A percentile compares a stretch with the other conserved stretches of the same genome.
Evolutionary conservation across 768 basidiomycete species (phyloP).

Genomic region (Trichaptum fuscoviolaceum): DNA sequence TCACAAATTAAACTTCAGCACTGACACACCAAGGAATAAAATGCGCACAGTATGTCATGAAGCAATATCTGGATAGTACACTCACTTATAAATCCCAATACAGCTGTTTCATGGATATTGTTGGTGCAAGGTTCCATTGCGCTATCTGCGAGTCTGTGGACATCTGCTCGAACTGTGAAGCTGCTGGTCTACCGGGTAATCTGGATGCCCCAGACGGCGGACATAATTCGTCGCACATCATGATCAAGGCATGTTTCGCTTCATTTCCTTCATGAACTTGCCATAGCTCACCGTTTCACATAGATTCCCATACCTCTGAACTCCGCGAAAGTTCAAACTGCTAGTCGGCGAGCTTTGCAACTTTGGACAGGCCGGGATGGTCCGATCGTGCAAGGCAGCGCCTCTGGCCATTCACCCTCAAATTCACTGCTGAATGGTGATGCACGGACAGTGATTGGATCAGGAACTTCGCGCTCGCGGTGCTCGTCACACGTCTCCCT

Average conservation of each 20-base stretch:
- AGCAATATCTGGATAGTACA: background rate
- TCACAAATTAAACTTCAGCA: conserved; percentile 35
- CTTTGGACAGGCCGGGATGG: conserved; percentile 78
- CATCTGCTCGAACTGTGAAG: conserved; percentile 84
- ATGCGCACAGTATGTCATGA: conserved; percentile 71
- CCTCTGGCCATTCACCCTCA: conserved; percentile 21
- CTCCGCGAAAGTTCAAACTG: conserved; percentile 65
- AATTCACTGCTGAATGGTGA: conserved; percentile 60
- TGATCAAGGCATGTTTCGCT: conserved; percentile 71
- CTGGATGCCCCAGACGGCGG: conserved; percentile 72
- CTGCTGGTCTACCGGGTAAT: conserved; percentile 80
- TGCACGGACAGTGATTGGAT: conserved; percentile 62
- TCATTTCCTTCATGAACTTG: conserved; percentile 6
- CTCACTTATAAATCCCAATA: background rate
- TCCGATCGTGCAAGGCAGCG: conserved; percentile 1
- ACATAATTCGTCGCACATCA: conserved; percentile 81
- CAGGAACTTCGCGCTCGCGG: conserved; percentile 30
- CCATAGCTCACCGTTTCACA: background rate
- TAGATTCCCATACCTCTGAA: conserved; percentile 87
- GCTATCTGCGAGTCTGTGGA: conserved; percentile 82
- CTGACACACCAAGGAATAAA: conserved; percentile 76
- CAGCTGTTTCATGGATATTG: conserved; percentile 85
- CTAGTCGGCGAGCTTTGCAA: conserved; percentile 66
- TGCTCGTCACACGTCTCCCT: conserved; percentile 20
- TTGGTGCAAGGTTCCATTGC: conserved; percentile 91